These are phyloP conservation scores for Lathyrus tuberosus DNA, from an alignment of 306 rosid species.

Conservation along the genomic window DNA sequence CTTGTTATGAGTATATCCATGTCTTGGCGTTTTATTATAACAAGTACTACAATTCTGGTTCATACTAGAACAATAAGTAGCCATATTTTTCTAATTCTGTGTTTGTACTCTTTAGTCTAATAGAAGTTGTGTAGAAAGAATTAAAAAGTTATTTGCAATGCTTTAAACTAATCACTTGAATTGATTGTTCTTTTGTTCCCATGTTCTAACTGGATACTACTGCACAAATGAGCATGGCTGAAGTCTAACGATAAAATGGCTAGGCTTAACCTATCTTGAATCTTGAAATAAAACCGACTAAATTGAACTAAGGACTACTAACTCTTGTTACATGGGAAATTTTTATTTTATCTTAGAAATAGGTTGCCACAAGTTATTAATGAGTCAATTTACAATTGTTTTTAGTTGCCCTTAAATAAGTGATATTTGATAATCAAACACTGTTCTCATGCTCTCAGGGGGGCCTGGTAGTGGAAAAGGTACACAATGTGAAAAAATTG, in stretches of 20 bases:
- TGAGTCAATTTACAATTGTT: constrained; percentile 15
- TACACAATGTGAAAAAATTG: constrained; percentile 86
- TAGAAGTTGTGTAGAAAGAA: not conserved
- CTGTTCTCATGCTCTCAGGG: constrained; percentile 54
- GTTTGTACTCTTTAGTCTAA: not conserved
- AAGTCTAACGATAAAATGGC: not conserved
- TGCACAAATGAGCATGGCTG: not conserved
- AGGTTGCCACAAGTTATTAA: not conserved
- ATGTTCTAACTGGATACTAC: constrained; percentile 3
- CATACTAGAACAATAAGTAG: not conserved
- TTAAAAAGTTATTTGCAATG: not conserved
- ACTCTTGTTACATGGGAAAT: constrained; percentile 3
- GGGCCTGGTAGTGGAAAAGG: constrained; percentile 99
- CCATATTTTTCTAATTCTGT: not conserved
- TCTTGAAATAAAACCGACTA: constrained; percentile 25
- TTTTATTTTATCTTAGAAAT: not conserved
- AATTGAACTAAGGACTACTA: constrained; percentile 17
- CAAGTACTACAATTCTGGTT: not conserved
- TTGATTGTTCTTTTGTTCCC: not conserved
- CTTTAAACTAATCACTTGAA: not conserved
- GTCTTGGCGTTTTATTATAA: too few species aligned
- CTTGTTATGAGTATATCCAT: not conserved
- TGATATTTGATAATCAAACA: constrained; percentile 32
- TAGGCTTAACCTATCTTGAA: constrained; percentile 22
- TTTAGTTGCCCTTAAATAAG: constrained; percentile 13